These are phyloP conservation scores for Kazachstania sp. DNA, from an alignment of 1,139 yeast genomes.

Conservation along the genomic window DNA sequence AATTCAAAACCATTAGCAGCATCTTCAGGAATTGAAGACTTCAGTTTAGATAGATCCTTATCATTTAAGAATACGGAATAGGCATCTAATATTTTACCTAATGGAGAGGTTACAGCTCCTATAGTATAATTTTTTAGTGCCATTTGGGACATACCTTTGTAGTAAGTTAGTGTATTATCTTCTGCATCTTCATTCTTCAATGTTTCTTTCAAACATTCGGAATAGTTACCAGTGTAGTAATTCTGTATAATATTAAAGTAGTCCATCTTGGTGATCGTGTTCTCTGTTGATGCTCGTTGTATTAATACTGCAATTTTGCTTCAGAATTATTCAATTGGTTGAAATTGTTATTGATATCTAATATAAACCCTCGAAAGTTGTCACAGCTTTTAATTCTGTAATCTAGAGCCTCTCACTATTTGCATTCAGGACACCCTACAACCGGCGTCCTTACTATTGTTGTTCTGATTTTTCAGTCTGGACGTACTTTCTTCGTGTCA, in stretches of 20 bases:
- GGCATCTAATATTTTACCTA: constrained; percentile 17
- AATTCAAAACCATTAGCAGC: constrained; percentile 18
- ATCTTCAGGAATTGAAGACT: constrained; percentile 11
- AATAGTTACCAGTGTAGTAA: constrained; percentile 28
- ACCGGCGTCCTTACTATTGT: too few species aligned
- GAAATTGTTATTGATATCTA: too few species aligned
- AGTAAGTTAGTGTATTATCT: constrained; percentile 25
- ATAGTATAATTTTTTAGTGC: constrained; percentile 16
- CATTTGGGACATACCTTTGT: constrained; percentile 22
- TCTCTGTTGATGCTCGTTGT: too few species aligned
- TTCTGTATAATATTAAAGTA: constrained; percentile 28
- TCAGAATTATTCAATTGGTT: too few species aligned
- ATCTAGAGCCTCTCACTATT: too few species aligned
- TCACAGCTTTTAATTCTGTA: too few species aligned
- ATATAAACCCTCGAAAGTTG: too few species aligned
- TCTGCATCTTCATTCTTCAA: constrained; percentile 15
- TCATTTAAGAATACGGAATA: constrained; percentile 17
- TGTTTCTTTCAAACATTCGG: constrained; percentile 21
- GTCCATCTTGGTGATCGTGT: constrained; percentile 16
- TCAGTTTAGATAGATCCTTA: constrained; percentile 14
- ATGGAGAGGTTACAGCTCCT: constrained; percentile 7
- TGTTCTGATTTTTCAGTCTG: background rate
- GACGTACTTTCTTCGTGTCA: background rate
- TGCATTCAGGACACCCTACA: too few species aligned
- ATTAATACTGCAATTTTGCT: too few species aligned